Conservation (phyloP, 176 grass and related monocot species). For the Coix lacrymajobi region DNA sequence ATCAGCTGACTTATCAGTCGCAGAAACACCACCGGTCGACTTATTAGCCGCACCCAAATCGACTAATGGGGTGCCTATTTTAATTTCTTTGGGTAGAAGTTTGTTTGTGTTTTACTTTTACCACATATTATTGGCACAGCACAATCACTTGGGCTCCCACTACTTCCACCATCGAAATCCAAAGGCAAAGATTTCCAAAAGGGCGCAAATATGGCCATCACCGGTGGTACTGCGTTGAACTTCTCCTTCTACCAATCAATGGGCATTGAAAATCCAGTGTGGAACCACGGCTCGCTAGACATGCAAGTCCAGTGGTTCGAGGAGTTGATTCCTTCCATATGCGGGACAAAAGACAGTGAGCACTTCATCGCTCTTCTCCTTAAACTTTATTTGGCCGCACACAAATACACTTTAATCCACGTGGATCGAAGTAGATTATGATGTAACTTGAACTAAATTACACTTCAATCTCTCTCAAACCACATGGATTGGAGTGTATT, state of each 20-base stretch:
- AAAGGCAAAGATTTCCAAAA: constrained; percentile 21
- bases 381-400: no score
- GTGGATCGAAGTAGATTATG: no score
- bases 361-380: not conserved
- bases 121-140: not conserved
- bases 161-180: constrained; percentile 33
- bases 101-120: not conserved
- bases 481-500: no score
- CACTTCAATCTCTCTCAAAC: no score
- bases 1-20: no score
- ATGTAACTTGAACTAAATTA: no score
- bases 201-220: constrained; percentile 44
- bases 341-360: constrained; percentile 22
- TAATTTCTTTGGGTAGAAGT: not conserved
- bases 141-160: constrained; percentile 35
- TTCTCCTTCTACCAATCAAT: constrained; percentile 30
- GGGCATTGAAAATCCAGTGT: not conserved
- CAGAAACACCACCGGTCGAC: no score
- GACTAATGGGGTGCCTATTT: no score
- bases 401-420: no score
- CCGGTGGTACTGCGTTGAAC: constrained; percentile 35
- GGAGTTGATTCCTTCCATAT: constrained; percentile 36
- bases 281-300: constrained; percentile 33
- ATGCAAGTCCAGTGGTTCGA: constrained; percentile 43
- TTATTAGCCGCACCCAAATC: no score